phyloP scores from a whole-genome alignment of 305 asterid species.

The Solanum aculeatissimum region DNA sequence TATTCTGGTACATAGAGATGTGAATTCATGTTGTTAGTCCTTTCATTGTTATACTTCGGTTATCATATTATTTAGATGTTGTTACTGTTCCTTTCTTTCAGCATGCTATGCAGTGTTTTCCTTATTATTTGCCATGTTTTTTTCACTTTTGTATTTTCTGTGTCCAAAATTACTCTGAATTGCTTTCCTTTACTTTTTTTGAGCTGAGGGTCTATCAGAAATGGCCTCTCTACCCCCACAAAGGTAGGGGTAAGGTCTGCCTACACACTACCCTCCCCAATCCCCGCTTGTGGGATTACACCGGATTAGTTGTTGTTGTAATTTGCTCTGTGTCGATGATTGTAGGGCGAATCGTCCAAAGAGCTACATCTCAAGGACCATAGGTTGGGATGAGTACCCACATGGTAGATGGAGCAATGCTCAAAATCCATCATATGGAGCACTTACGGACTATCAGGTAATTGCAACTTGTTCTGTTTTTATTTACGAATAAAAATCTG shows the following conservation, averaged over 20 bases:
- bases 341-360: constrained; percentile 98
- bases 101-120: not conserved
- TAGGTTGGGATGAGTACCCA: constrained; percentile 95
- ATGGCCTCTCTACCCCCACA: not conserved
- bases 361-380: constrained; percentile 89
- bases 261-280: not conserved
- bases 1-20: constrained; percentile 55
- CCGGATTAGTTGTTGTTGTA: not conserved
- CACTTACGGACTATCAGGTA: constrained; percentile 86
- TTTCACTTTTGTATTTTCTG: not conserved
- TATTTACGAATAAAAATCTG: not conserved
- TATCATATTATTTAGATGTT: not conserved
- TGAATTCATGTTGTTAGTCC: not conserved
- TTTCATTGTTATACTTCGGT: not conserved
- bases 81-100: not conserved
- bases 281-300: not conserved
- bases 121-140: not conserved
- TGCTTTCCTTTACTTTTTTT: not conserved
- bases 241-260: not conserved
- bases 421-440: constrained; percentile 82
- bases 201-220: not conserved
- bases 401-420: constrained; percentile 98
- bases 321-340: constrained; percentile 9
- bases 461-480: not conserved
- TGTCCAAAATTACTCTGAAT: not conserved